A percentile compares a stretch with the other conserved stretches of the same genome.
Evolutionary conservation across 2,329 filamentous ascomycete genomes (phyloP).

Genomic region (Leptographium wingfieldii): DNA sequence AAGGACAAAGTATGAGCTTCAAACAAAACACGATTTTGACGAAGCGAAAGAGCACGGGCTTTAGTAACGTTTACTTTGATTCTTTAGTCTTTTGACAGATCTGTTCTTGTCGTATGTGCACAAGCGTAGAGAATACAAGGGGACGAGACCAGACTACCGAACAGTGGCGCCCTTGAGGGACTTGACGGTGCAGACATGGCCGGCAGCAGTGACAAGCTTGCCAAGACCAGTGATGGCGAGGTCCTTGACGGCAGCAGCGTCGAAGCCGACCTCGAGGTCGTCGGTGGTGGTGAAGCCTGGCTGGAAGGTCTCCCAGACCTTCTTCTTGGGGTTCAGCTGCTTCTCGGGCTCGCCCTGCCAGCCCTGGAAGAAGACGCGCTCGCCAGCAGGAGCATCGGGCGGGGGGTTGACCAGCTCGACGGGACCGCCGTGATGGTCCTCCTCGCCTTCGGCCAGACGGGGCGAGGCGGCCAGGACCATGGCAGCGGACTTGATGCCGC

Average conservation of each 20-base stretch:
- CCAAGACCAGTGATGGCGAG: conserved; percentile 56
- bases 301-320: conserved; percentile 95
- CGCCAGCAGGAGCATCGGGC: conserved; percentile 64
- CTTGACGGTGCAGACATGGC: conserved; percentile 73
- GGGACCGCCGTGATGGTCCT: conserved; percentile 72
- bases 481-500: conserved; percentile 61
- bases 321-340: conserved; percentile 97
- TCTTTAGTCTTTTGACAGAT: not conserved
- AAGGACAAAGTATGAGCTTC: not conserved
- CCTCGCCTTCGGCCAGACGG: conserved; percentile 67
- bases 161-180: conserved; percentile 70
- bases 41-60: not conserved
- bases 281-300: conserved; percentile 89
- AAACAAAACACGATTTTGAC: not conserved
- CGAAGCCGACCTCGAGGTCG: conserved; percentile 70
- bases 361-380: conserved; percentile 85
- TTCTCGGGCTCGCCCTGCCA: conserved; percentile 90
- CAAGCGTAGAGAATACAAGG: too few relatives aligned
- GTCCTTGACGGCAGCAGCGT: conserved; percentile 64
- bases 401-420: conserved; percentile 88
- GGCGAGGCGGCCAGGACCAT: conserved; percentile 97
- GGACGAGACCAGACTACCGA: conserved; percentile 26
- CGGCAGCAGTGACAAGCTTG: conserved; percentile 62
- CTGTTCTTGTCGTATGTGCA: not conserved
- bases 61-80: not conserved